Evolutionary conservation across 176 grass and related monocot genomes (phyloP), one percentile per base, ranked within the genome.

Genomic region (Aegilops umbellulata): DNA sequence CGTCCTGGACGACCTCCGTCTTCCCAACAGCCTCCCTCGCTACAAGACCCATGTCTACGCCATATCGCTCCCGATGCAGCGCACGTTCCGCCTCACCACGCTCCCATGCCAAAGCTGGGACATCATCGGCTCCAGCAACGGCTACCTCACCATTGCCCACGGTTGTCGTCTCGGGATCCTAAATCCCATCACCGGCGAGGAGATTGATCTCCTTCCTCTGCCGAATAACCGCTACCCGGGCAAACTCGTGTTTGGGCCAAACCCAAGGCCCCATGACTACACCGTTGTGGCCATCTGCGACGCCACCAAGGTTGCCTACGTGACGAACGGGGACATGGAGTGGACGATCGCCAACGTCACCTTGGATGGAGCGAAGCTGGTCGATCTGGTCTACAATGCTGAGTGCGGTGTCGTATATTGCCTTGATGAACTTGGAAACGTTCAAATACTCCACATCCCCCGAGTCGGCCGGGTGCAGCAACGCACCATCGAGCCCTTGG

Each of bases 211-310:
- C 30, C 30, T 30, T 30, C 30, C 30, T 30, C 30, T 30, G 30
- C 30, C 30, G 30, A 30, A 30, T 3, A 30, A 2, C 30, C 30
- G 30, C 30, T 30, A 30, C 30, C 2, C 30, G 30, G 30, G 30
- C 30, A 30, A 30, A 30, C 34, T 82, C 31, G 86, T 77, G 44
- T 68, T 87, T 32, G 61, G 44, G 60, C 86, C 85, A 6, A 16
- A 76, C 16, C 85, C 78, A 2, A 32, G 6, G 17, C 17, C 7
- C 1, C 10, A 23, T 2, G 60, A 82, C 79, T 42, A 47, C 24
- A 29, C 32, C 2, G 79, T 60, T 1, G 25, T 76, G 24, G 61
- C 61, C 4, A 68, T 87, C 79, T 60, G 7, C 32, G 79, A 22
- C 58, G 16, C 14, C 20, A 1, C 13, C 61, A 15, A 4, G 15